Percentiles rank a stretch among this genome's conserved stretches.
Conservation (phyloP, 352 stramenopile genomes). For the Blastocystis sp. region DNA sequence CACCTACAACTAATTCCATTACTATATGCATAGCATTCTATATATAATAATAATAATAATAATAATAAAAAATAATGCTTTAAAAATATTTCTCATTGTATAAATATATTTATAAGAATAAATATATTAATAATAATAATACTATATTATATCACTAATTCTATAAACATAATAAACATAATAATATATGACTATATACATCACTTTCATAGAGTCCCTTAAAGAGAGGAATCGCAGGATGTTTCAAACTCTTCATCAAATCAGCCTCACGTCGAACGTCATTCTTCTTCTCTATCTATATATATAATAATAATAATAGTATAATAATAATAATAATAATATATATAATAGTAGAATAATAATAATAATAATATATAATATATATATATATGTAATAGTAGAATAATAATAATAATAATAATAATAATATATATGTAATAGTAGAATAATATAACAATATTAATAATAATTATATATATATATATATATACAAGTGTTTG, state of each 20-base stretch:
- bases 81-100: background rate
- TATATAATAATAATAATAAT: conserved; percentile 5
- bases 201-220: conserved; percentile 22
- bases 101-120: too few species aligned
- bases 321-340: background rate
- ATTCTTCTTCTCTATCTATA: conserved; percentile 36
- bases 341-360: conserved; percentile 38
- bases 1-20: conserved; percentile 49
- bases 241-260: conserved; percentile 40
- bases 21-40: conserved; percentile 44
- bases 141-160: too few species aligned
- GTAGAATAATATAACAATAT: background rate
- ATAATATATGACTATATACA: background rate
- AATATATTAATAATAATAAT: too few species aligned
- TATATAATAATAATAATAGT: background rate
- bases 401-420: conserved; percentile 39
- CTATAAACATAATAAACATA: too few species aligned
- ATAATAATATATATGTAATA: conserved; percentile 40
- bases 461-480: conserved; percentile 15
- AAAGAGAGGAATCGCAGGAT: conserved; percentile 37
- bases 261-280: conserved; percentile 43
- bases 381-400: conserved; percentile 41
- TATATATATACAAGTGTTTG: too few species aligned
- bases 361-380: conserved; percentile 46
- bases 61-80: conserved; percentile 44